These are phyloP conservation scores for Tolypocladium album DNA, from an alignment of 2,329 filamentous ascomycete species.

Conservation along the genomic window DNA sequence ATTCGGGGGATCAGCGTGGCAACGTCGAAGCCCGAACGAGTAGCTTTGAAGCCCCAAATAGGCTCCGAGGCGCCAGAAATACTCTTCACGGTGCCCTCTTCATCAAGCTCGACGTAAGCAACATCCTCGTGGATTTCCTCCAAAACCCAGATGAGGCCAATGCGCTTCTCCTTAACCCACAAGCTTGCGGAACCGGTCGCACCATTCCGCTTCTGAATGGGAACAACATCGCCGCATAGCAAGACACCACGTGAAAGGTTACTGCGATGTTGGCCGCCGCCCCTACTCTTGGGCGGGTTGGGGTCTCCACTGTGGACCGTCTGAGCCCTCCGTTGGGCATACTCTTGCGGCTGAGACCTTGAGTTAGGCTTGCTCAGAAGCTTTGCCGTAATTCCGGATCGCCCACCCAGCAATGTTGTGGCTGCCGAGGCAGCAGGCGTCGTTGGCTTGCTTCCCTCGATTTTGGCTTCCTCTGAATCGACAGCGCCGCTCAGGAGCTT, in stretches of 20 bases:
- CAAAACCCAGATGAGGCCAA: conserved; percentile 91
- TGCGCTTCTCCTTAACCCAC: conserved; percentile 96
- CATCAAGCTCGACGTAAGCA: conserved; percentile 64
- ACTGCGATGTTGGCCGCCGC: conserved; percentile 51
- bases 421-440: conserved; percentile 30
- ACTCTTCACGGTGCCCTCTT: conserved; percentile 61
- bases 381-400: conserved; percentile 71
- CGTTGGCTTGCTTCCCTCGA: conserved; percentile 21
- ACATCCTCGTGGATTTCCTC: conserved; percentile 97
- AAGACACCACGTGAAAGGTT: conserved; percentile 80
- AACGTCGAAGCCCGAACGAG: conserved; percentile 61
- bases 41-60: conserved; percentile 71
- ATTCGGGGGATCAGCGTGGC: conserved; percentile 71
- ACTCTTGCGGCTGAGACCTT: conserved; percentile 42
- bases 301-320: conserved; percentile 48
- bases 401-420: conserved; percentile 54
- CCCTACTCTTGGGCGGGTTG: conserved; percentile 42
- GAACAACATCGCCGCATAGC: conserved; percentile 94
- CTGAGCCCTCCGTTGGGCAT: conserved; percentile 47
- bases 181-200: conserved; percentile 84
- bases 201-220: conserved; percentile 92
- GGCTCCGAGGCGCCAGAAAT: conserved; percentile 66
- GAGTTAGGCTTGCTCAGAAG: conserved; percentile 74
- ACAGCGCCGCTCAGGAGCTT: conserved; percentile 54
- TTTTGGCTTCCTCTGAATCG: conserved; percentile 17